phyloP scores from a whole-genome alignment of 352 stramenopile species.

The Pythium biforme region DNA sequence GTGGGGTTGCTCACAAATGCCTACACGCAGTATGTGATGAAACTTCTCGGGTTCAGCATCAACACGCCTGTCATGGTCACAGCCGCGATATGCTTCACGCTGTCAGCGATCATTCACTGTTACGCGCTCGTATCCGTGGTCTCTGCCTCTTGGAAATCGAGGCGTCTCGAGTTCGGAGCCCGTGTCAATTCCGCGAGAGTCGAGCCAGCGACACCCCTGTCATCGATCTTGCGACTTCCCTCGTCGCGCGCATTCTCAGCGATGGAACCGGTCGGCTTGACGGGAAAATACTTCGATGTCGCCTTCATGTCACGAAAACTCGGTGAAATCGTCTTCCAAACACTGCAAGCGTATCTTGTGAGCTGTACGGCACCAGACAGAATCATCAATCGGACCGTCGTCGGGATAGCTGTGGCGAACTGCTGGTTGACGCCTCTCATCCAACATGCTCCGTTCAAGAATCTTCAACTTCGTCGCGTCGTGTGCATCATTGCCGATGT shows the following conservation, averaged over 20 bases:
- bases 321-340: background rate
- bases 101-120: background rate
- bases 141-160: background rate
- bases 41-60: background rate
- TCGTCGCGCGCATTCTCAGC: background rate
- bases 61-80: background rate
- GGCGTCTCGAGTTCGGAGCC: background rate
- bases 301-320: background rate
- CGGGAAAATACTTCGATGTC: background rate
- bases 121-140: background rate
- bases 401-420: slow-evolving; percentile 1
- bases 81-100: background rate
- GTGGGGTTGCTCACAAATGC: background rate
- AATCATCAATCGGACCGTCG: background rate
- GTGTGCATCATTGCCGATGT: background rate
- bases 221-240: background rate
- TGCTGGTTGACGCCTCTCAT: slow-evolving; percentile 1
- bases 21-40: background rate
- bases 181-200: background rate
- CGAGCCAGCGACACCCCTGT: background rate
- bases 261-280: slow-evolving; percentile 1
- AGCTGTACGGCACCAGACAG: background rate
- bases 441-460: background rate
- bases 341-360: background rate
- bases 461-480: background rate